Conservation (phyloP, 202 grass and related monocot genomes). For the Cymbopogon flexuosus region DNA sequence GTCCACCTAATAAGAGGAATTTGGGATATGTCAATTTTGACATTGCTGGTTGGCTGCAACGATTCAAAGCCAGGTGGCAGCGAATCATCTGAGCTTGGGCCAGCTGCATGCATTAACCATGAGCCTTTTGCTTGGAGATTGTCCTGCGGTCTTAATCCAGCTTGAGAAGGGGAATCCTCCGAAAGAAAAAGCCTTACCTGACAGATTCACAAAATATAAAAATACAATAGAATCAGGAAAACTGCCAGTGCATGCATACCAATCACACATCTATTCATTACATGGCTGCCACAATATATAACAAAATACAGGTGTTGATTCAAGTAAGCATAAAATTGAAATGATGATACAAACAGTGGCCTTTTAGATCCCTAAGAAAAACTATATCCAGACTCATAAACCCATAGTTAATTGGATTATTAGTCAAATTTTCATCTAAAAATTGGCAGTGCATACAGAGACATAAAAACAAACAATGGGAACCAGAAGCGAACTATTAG, state of each 20-base stretch:
- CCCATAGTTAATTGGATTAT: background rate
- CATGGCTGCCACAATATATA: background rate
- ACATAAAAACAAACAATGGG: background rate
- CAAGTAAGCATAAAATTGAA: background rate
- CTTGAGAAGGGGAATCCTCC: conserved; percentile 81
- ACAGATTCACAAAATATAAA: conserved; percentile 19
- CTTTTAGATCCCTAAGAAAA: background rate
- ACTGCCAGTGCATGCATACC: background rate
- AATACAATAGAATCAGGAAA: background rate
- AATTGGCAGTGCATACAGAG: background rate
- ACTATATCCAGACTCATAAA: background rate
- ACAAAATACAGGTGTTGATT: background rate
- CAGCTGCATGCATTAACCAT: conserved; percentile 66
- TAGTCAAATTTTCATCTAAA: background rate
- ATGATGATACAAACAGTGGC: background rate
- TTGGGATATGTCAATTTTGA: conserved; percentile 64
- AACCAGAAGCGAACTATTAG: background rate
- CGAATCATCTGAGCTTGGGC: conserved; percentile 69
- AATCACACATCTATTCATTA: background rate
- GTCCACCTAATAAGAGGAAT: conserved; percentile 71
- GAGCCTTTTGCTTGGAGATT: conserved; percentile 95
- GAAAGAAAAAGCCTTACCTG: conserved; percentile 91
- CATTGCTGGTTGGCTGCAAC: conserved; percentile 42
- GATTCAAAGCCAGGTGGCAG: conserved; percentile 89
- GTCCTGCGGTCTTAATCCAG: conserved; percentile 70